These are phyloP conservation scores for Botrytis fragariae DNA, from an alignment of 2,329 filamentous ascomycete genomes.

Conservation along the genomic window DNA sequence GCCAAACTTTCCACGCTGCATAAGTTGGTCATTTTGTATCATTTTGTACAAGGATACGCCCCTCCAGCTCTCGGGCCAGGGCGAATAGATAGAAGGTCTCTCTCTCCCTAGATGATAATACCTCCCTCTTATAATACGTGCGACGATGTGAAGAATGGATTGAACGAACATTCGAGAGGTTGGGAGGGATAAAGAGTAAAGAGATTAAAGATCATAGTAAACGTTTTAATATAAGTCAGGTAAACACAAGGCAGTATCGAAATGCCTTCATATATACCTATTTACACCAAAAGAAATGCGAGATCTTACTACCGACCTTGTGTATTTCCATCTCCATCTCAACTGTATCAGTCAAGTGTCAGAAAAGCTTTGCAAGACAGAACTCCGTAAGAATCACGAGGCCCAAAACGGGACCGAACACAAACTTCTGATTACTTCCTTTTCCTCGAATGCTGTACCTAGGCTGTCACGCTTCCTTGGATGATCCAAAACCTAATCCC, in stretches of 20 bases:
- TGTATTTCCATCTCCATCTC: not conserved
- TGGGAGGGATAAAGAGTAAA: not conserved
- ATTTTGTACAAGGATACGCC: not conserved
- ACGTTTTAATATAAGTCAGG: too few relatives aligned
- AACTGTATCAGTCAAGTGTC: not conserved
- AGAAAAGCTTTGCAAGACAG: not conserved
- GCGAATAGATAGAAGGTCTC: not conserved
- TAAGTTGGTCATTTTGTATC: constrained; percentile 8
- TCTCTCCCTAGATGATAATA: not conserved
- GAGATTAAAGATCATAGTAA: not conserved
- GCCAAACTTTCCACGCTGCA: not conserved
- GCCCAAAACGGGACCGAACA: not conserved
- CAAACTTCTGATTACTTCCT: not conserved
- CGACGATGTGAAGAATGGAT: not conserved
- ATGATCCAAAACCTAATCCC: not conserved
- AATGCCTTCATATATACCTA: not conserved
- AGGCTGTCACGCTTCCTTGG: not conserved
- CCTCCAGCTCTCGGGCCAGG: not conserved
- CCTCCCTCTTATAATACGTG: not conserved
- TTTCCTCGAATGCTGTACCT: not conserved
- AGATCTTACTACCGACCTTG: not conserved
- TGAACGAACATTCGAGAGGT: not conserved
- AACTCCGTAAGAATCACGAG: not conserved
- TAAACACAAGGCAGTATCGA: not conserved
- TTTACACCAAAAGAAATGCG: not conserved